Evolutionary conservation across 345 rosid species (phyloP), one percentile per base, ranked within the genome.

Genomic region (Eucalyptus paniculata): DNA sequence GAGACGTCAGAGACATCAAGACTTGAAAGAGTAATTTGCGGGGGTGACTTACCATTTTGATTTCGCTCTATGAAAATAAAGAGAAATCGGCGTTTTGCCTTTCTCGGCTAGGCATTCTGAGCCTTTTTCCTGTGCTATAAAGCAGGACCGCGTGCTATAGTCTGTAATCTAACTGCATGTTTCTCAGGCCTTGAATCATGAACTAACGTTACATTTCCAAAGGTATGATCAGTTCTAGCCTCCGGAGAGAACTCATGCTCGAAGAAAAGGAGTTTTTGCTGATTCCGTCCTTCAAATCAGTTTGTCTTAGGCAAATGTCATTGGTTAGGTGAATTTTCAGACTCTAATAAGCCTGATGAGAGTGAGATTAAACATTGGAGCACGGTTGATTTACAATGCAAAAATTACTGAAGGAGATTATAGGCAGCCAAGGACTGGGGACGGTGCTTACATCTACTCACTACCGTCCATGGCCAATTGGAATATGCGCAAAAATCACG

Each of bases 1-100:
- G 98, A 93, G 92, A 88, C 86, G 92, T 92, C 50, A 90, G 69
- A 47, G 95, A 90, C 90, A 77, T 77, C 83, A 21, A 77, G 83
- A 77, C 47, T 40, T 3, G 28, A 72, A 72, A 37, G 28, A 72
- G 83, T 19, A 77, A 65, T 77, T 77, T 77, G 47, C 7, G 24
- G 47, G 44, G 47, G 83, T 6, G 47, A 77, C 47, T 77, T 19
- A 23, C 28, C 30, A 26, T 77, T 77, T 77, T 21, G 83, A 37
- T 77, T 77, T 77, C 30, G 47, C 30, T 21, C 83, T 40, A 11
- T 77, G 83, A 77, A 37, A 77, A 77, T 37, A 37, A 77, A 40
- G 30, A 40, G 9, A 77, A 77, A 19, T 37, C 23, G 28, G 30
- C 2, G 16, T 40, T 77, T 32, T 3, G 81, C 12, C 44, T 34